Conservation (phyloP, 2,329 filamentous ascomycete species). For the Beauveria bassiana region DNA sequence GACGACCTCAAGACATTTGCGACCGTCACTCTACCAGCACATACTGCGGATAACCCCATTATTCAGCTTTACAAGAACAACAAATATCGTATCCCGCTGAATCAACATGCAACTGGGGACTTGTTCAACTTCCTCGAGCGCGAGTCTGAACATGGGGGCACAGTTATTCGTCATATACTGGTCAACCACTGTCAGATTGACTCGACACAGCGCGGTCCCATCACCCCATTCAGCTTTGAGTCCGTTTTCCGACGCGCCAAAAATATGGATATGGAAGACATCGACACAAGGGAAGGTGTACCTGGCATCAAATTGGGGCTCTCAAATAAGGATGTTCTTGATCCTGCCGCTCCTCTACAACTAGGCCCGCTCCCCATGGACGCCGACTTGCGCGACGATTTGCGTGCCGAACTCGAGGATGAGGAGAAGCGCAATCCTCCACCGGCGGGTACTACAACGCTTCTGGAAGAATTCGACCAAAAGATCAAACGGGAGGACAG, state of each 20-base stretch:
- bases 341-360: conserved; percentile 53
- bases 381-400: conserved; percentile 69
- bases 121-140: conserved; percentile 83
- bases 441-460: conserved; percentile 57
- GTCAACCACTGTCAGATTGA: conserved; percentile 51
- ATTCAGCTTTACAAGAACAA: conserved; percentile 76
- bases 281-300: conserved; percentile 57
- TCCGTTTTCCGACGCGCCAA: conserved; percentile 50
- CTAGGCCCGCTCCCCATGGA: conserved; percentile 83
- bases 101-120: conserved; percentile 71
- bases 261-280: conserved; percentile 54
- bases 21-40: conserved; percentile 66
- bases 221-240: conserved; percentile 57
- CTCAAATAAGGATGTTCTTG: conserved; percentile 52
- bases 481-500: conserved; percentile 86
- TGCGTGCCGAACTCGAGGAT: conserved; percentile 79
- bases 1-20: conserved; percentile 75
- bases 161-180: conserved; percentile 68
- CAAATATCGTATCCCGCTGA: conserved; percentile 87
- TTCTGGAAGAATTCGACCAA: conserved; percentile 82
- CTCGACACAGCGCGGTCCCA: conserved; percentile 51
- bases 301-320: conserved; percentile 55
- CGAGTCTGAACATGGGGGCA: conserved; percentile 74
- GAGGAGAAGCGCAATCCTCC: conserved; percentile 75
- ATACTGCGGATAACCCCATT: conserved; percentile 68